A percentile compares a stretch with the other conserved stretches of the same genome.
Conservation (phyloP, 305 asterid species). For the Fraxinus greggii region DNA sequence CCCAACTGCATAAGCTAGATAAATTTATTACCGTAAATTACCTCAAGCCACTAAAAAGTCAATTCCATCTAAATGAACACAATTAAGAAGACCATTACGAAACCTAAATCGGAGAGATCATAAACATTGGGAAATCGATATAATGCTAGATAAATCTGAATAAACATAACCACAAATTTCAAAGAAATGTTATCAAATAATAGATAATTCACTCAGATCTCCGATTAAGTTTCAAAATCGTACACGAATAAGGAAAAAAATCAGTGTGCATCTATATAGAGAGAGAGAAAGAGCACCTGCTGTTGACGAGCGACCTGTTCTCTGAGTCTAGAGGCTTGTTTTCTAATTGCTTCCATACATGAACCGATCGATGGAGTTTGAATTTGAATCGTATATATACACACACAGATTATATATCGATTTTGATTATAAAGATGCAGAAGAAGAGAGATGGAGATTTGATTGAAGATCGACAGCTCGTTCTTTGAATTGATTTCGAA, state of each 20-base stretch:
- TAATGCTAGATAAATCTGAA: neutral
- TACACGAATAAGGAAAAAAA: neutral
- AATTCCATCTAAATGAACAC: conserved; percentile 14
- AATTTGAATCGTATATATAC: conserved; percentile 14
- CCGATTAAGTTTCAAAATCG: conserved; percentile 17
- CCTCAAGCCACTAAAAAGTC: conserved; percentile 5
- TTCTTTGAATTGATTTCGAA: conserved; percentile 23
- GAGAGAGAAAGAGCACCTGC: conserved; percentile 47
- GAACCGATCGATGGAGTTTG: conserved; percentile 31
- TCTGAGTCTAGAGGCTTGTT: conserved; percentile 86
- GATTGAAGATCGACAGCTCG: conserved; percentile 18
- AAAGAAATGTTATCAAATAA: conserved; percentile 12
- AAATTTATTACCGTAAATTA: neutral
- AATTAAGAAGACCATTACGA: neutral
- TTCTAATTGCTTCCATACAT: conserved; percentile 83
- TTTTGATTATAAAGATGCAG: neutral
- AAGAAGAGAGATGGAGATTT: neutral
- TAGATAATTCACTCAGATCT: conserved; percentile 38
- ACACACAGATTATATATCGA: neutral
- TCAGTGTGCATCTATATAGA: neutral
- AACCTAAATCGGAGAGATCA: conserved; percentile 19
- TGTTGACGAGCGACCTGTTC: conserved; percentile 97
- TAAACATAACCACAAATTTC: conserved; percentile 3
- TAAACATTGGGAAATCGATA: conserved; percentile 1
- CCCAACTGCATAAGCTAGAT: neutral